A percentile compares a stretch with the other conserved stretches of the same genome.
Conservation (phyloP, 1,139 yeast genomes). For the Suhomyces wounanorum region DNA sequence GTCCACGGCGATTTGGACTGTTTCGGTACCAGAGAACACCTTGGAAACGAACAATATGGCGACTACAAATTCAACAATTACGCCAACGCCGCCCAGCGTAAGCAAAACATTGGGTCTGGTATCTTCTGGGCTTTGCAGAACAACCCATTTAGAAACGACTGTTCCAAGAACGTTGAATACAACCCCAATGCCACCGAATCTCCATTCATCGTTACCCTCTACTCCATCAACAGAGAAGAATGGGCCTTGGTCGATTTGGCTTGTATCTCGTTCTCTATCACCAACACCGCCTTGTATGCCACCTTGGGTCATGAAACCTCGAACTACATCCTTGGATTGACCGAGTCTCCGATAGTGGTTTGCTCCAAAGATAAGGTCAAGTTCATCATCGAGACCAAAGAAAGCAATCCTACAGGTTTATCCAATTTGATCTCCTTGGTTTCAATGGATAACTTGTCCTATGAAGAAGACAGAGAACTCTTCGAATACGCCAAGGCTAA, state of each 20-base stretch:
- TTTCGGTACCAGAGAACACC: conserved; percentile 52
- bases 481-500: conserved; percentile 24
- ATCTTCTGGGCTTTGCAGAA: conserved; percentile 52
- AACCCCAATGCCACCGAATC: conserved; percentile 27
- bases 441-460: conserved; percentile 51
- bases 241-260: conserved; percentile 67
- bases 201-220: conserved; percentile 53
- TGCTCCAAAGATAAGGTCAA: conserved; percentile 50
- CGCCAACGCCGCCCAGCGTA: conserved; percentile 40
- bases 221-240: conserved; percentile 57
- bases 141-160: conserved; percentile 39
- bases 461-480: conserved; percentile 14
- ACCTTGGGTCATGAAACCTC: conserved; percentile 65
- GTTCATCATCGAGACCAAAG: conserved; percentile 40
- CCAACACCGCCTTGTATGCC: conserved; percentile 64
- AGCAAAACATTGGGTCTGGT: conserved; percentile 64
- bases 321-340: conserved; percentile 55
- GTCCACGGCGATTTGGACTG: conserved; percentile 41
- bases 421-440: conserved; percentile 35
- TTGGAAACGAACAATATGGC: conserved; percentile 43
- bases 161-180: conserved; percentile 29
- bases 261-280: conserved; percentile 50
- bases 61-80: conserved; percentile 54
- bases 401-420: conserved; percentile 23
- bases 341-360: conserved; percentile 58